A percentile compares a stretch with the other conserved stretches of the same genome.
phyloP scores from a whole-genome alignment of 2,329 filamentous ascomycete species.

The Sarocladiaceae sp. region DNA sequence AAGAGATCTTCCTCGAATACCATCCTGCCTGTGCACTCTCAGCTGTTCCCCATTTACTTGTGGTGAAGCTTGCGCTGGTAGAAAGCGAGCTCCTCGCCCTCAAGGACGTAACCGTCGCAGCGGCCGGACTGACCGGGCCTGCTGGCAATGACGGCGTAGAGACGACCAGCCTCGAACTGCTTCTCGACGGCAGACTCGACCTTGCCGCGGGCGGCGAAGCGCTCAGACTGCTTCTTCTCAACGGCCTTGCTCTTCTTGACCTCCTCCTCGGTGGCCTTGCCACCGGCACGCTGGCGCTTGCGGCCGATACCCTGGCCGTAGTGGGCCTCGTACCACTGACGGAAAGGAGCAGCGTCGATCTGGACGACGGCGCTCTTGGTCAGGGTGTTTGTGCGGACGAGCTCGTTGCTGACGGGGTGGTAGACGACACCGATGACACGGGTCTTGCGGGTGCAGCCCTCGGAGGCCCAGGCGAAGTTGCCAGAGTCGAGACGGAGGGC shows the following conservation, averaged over 20 bases:
- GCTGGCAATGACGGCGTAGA: conserved; percentile 88
- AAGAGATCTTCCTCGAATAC: too few species aligned
- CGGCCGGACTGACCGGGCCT: conserved; percentile 96
- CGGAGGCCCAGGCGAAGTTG: conserved; percentile 99
- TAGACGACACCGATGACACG: conserved; percentile 97
- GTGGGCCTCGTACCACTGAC: conserved; percentile 99
- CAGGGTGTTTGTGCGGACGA: conserved; percentile 99
- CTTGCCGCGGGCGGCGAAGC: conserved; percentile 81
- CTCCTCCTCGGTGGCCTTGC: conserved; percentile 54
- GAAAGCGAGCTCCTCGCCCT: conserved; percentile 99
- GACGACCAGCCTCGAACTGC: conserved; percentile 98
- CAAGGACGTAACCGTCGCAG: conserved; percentile 93
- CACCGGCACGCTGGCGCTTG: conserved; percentile 80
- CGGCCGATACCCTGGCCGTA: conserved; percentile 89
- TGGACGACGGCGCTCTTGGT: conserved; percentile 98
- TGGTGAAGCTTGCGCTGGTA: conserved; percentile 99
- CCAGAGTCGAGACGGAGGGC: conserved; percentile 96
- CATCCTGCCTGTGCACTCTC: not conserved
- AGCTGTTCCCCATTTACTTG: conserved; percentile 61
- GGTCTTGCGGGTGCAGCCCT: conserved; percentile 97
- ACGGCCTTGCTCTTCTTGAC: conserved; percentile 92
- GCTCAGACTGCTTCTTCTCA: conserved; percentile 91
- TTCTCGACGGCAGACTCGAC: conserved; percentile 88
- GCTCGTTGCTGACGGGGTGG: conserved; percentile 99
- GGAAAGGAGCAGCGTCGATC: conserved; percentile 97